phyloP scores from a whole-genome alignment of 176 grass and related monocot species.

The Stipa capillata region DNA sequence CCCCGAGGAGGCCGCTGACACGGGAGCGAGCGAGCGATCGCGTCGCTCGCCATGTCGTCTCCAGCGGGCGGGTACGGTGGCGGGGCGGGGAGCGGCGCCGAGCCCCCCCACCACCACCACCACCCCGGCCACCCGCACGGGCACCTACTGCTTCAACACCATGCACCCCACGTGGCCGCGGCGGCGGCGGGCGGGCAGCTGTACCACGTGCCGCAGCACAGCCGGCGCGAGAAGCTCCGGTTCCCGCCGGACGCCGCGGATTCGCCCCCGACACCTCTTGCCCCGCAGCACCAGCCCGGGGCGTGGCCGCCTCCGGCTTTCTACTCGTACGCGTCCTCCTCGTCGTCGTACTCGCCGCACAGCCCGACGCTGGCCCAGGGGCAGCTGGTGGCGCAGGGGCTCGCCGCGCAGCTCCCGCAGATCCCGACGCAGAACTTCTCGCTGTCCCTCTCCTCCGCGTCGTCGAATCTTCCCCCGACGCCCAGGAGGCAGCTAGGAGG shows the following conservation, averaged over 20 bases:
- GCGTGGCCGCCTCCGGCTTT: conserved; percentile 20
- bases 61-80: conserved; percentile 47
- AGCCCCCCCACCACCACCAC: conserved; percentile 28
- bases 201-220: conserved; percentile 92
- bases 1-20: background rate
- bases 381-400: conserved; percentile 26
- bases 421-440: conserved; percentile 59
- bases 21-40: too few species aligned
- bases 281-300: background rate
- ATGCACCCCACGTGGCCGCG: conserved; percentile 30
- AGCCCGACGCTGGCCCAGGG: conserved; percentile 33
- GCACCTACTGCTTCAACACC: conserved; percentile 50
- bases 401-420: conserved; percentile 15
- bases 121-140: conserved; percentile 10
- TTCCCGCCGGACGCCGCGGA: conserved; percentile 49
- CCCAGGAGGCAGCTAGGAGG: background rate
- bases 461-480: conserved; percentile 11
- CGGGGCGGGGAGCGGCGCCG: conserved; percentile 14
- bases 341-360: conserved; percentile 52
- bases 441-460: conserved; percentile 54
- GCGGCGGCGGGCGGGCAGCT: conserved; percentile 30
- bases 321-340: conserved; percentile 48
- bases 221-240: conserved; percentile 94
- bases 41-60: conserved; percentile 48
- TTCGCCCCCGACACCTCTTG: background rate